Evolutionary conservation across 108 stramenopile genomes (phyloP), one percentile per base, ranked within the genome.

Genomic region (Skeletonema menzelii): DNA sequence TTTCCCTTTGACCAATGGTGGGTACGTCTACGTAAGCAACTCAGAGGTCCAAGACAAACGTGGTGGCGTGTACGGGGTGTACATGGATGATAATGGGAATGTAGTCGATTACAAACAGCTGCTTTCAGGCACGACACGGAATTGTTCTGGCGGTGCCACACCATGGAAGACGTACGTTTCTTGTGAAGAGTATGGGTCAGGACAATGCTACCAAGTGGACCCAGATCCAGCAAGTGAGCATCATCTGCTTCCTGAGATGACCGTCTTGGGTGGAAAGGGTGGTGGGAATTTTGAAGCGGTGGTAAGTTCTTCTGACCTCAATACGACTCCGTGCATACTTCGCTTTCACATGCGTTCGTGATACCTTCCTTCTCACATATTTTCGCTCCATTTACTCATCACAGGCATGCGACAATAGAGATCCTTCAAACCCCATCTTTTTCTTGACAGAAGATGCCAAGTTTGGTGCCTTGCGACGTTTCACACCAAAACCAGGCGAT

Each of bases 91-190:
- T 8, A 15, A 49, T 53, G 75, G 75, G 5, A 42, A 63, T 34
- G 28, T 77, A 27, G 4, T 61, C 30, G 69, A 80, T 27, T 84
- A 80, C 69, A 80, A 63, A 27, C 37, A 14, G 28, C 20, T 76
- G 5, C 63, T 80, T 11, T 34, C 49, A 2, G 63, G 75, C 5
- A 84, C 79, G 10, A 63, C 47, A 12, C 17, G 72, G 27, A 84
- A 78, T 55, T 81, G 80, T 30, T 77, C 63, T 0, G 83, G 83
- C n/a, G 83, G 79, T 11, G 59, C 63, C 0, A 86, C 80, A 5
- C 83, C 83, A 26, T 86, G 86, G 86, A 68, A 75, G 44, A 88
- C 88, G 14, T 89, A 76, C 73, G 75, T 88, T 0, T 73, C 84
- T 1, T 89, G 88, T 63, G 88, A 92, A 58, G 88, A 92, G 70